Evolutionary conservation across 1,284 basidiomycete species (phyloP).

Genomic region (Taiwanofungus camphoratus): DNA sequence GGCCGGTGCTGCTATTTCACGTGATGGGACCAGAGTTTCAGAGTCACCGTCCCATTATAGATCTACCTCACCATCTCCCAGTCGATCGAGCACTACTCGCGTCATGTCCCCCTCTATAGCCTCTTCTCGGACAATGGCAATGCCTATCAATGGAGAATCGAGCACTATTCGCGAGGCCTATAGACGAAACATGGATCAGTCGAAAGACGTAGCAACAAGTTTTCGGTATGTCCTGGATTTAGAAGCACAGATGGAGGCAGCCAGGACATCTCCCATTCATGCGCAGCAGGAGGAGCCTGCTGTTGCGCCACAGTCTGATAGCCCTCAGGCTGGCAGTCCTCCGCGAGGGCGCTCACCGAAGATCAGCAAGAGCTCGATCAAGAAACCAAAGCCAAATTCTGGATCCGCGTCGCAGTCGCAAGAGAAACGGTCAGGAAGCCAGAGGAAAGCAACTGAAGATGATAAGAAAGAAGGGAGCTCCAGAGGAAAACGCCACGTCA

Average conservation of each 20-base stretch:
- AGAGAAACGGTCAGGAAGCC: slow-evolving; percentile 8
- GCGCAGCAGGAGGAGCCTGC: slow-evolving; percentile 9
- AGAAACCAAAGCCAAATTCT: slow-evolving; percentile 16
- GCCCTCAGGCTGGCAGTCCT: background rate
- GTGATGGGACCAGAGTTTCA: slow-evolving; percentile 9
- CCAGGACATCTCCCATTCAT: slow-evolving; percentile 9
- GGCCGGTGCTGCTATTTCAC: background rate
- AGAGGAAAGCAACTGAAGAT: background rate
- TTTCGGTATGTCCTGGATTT: slow-evolving; percentile 57
- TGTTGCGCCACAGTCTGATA: slow-evolving; percentile 1
- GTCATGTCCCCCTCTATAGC: slow-evolving; percentile 23
- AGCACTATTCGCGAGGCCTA: slow-evolving; percentile 37
- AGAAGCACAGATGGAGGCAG: slow-evolving; percentile 49
- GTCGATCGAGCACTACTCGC: slow-evolving; percentile 14
- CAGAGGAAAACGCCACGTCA: slow-evolving; percentile 65
- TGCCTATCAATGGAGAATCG: slow-evolving; percentile 21
- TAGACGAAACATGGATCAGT: slow-evolving; percentile 53
- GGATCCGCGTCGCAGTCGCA: slow-evolving; percentile 9
- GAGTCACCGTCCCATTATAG: slow-evolving; percentile 11
- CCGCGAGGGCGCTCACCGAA: slow-evolving; percentile 22
- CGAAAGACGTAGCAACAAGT: slow-evolving; percentile 60
- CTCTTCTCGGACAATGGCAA: slow-evolving; percentile 22
- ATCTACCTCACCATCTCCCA: slow-evolving; percentile 7
- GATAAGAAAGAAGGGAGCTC: slow-evolving; percentile 12
- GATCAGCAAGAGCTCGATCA: slow-evolving; percentile 25